Evolutionary conservation across 2,329 filamentous ascomycete species (phyloP).

Genomic region (Ramularia collo-cygni): DNA sequence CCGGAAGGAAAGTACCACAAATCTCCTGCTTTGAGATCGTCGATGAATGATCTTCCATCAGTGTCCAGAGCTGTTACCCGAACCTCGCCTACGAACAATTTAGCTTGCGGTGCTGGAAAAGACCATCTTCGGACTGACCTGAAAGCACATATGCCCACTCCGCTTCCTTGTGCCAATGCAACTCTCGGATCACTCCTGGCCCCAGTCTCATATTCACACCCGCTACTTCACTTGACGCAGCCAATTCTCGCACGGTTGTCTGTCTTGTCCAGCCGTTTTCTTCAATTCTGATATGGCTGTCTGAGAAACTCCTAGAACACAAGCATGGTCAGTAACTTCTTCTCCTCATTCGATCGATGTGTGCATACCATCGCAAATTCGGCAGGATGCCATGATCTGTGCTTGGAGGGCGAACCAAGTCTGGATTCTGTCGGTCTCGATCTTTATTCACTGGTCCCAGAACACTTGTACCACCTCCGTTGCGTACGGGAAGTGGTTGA

Average conservation of each 20-base stretch:
- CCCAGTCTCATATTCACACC: constrained; percentile 74
- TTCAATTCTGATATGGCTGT: constrained; percentile 46
- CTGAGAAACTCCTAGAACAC: constrained; percentile 38
- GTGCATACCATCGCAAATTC: constrained; percentile 59
- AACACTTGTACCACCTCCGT: constrained; percentile 53
- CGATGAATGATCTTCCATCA: constrained; percentile 69
- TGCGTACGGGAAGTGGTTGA: constrained; percentile 52
- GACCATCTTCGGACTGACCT: too few species aligned
- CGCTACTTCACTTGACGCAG: constrained; percentile 62
- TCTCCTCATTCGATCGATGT: too few species aligned
- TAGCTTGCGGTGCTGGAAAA: too few species aligned
- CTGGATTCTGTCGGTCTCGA: constrained; percentile 63
- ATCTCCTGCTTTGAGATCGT: constrained; percentile 69
- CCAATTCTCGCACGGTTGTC: constrained; percentile 60
- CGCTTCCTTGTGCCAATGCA: constrained; percentile 76
- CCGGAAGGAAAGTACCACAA: constrained; percentile 77
- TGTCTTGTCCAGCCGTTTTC: constrained; percentile 73
- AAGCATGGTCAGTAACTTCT: not conserved
- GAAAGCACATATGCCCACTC: constrained; percentile 68
- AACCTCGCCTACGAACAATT: constrained; percentile 46
- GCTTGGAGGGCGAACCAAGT: constrained; percentile 63
- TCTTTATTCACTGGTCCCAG: constrained; percentile 63
- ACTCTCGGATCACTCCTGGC: constrained; percentile 64
- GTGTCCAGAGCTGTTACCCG: constrained; percentile 67
- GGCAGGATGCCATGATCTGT: constrained; percentile 64